These are phyloP conservation scores for Chloropicon primus DNA, from an alignment of 139 green algal species.

Conservation along the genomic window DNA sequence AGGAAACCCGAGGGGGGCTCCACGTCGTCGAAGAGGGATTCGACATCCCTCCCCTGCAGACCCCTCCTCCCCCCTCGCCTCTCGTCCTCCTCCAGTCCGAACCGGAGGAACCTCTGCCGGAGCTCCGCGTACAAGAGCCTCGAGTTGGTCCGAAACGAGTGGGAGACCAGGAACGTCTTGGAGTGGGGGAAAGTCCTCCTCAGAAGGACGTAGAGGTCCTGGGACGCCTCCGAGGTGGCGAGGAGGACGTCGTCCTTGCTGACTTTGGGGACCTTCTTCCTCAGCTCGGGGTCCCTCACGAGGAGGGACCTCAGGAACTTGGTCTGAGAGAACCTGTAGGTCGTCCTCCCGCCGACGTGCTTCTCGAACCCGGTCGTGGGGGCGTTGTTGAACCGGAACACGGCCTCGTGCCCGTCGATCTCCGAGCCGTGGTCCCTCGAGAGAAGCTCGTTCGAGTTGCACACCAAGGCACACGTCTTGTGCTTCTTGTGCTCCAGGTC, in stretches of 20 bases:
- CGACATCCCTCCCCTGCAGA: neutral
- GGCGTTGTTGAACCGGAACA: conserved; percentile 9
- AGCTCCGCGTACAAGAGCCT: conserved; percentile 3
- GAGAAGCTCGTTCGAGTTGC: neutral
- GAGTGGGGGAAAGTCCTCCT: neutral
- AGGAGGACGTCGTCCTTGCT: neutral
- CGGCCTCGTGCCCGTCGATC: conserved; percentile 6
- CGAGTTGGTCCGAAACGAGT: neutral
- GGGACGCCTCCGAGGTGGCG: neutral
- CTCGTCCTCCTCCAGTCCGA: neutral
- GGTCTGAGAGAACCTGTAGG: conserved; percentile 1
- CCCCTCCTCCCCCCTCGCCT: neutral
- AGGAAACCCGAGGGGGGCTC: neutral
- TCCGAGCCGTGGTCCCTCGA: neutral
- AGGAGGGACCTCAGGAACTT: neutral
- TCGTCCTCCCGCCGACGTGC: neutral
- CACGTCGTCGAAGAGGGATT: neutral
- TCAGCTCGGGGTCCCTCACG: neutral
- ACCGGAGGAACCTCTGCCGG: neutral
- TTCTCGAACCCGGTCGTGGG: neutral
- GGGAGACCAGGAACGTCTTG: neutral
- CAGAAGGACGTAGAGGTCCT: conserved; percentile 1
- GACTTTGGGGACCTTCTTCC: neutral
- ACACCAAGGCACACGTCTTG: conserved; percentile 4
- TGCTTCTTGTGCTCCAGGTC: conserved; percentile 2